Base-by-base conservation (phyloP, 78 protist species). In the Speleostelium caveatum region DNA sequence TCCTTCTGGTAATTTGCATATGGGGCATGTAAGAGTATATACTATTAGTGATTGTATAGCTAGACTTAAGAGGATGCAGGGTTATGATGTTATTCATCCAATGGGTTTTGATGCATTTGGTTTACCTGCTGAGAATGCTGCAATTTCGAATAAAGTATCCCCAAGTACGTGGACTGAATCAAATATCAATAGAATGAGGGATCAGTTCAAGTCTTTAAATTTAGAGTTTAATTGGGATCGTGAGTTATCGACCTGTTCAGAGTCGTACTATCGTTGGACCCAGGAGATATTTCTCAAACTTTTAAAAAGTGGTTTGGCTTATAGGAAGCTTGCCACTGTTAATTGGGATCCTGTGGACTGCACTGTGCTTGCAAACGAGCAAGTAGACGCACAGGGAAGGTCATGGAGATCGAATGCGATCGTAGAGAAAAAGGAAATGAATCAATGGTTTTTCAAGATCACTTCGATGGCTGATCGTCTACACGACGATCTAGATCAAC, bases 281-380 rank as follows among this genome's bases (percentile, higher is more conserved):
- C 99, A 98, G 73, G 95, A 98, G 95, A 66, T 98, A n/a, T 98
- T 98, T 67, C 62, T 94, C 19, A 41, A 93, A 59, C 72, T 98
- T 21, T 93, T 36, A 60, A 30, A 73, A 60, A 2, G 26, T 0
- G 97, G 97, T 2, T 87, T 96, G 28, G 99, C 98, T 14, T 95
- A 93, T 35, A 94, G 88, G 28, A 61, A 72, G 51, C 80, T 61
- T 35, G 95, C 96, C 0, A 21, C 56, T 58, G 97, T 96, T 39
- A 93, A 96, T 49, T 96, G 98, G 98, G 98, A 96, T 32, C 98
- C 98, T 1, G 75, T 96, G 22, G 98, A 96, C 41, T 55, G 55
- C 36, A 96, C 98, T 5, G 99, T 97, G 17, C 94, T 98, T 0
- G 99, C 99, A 10, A 98, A 98, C 72, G 99, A 98, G 68, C 97